Evolutionary conservation across 192 early-diverging fungal genomes (phyloP), one percentile per base, ranked within the genome.

Genomic region (Backusella sp.): DNA sequence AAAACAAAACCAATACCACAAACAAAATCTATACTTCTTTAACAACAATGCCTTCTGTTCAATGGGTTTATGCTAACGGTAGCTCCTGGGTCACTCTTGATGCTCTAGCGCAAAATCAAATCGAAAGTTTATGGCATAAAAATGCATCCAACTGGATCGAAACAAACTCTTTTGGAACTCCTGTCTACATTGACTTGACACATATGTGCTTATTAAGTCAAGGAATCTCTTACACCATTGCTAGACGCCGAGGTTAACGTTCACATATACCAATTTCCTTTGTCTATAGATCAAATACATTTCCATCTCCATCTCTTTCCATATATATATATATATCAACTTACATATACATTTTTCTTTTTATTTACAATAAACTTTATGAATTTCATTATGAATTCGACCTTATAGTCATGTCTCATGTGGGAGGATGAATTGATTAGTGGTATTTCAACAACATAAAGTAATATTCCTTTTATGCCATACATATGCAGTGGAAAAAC

Each of bases 51-150:
- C 19, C 52, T 53, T 53, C 52, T 37, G 66, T 36, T 35, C 66
- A 68, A 68, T 68, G 66, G 66, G 35, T 68, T n/a, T 68, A 68
- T 36, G 66, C 66, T 68, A 68, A 68, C 15, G 66, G 66, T 36
- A 36, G 34, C 15, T n/a, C n/a, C n/a, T 68, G 66, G 66, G 30
- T 68, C 14, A 35, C 34, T 21, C 66, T 68, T 35, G 66, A 68
- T 68, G 0, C 35, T 36, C 6, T 36, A n/a, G 34, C 66, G 1
- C 66, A 68, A 68, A 17, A 68, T 36, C 66, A 68, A 68, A 68
- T 68, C 66, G 66, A 68, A 36, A 17, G 19, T 0, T n/a, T 68
- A 36, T 68, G 66, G 66, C 6, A 34, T 14, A 68, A 36, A 34
- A 36, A 35, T 68, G 35, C 32, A 36, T 68, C 66, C 6, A 68